phyloP scores from a whole-genome alignment of 495 filamentous ascomycete species.

The Hypoxylon lienhwacheense region DNA sequence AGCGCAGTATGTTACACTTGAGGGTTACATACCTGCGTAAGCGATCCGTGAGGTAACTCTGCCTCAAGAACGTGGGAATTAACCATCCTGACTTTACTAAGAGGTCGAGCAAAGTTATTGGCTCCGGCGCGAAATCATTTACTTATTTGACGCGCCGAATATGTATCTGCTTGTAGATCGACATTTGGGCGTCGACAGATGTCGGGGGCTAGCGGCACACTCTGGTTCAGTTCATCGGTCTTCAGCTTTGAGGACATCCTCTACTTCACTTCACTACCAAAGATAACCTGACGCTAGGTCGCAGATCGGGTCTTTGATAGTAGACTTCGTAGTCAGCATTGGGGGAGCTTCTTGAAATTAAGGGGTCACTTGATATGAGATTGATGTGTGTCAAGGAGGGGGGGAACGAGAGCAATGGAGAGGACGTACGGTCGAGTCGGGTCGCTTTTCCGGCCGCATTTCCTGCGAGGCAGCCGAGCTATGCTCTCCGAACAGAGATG shows the following conservation, averaged over 20 bases:
- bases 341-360: slow-evolving; percentile 8
- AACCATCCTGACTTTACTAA: neutral
- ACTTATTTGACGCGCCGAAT: too few relatives aligned
- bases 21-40: too few relatives aligned
- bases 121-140: neutral
- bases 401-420: slow-evolving; percentile 15
- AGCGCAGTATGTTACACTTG: neutral
- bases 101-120: neutral
- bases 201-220: too few relatives aligned
- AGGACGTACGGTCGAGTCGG: slow-evolving; percentile 11
- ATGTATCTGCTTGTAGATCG: too few relatives aligned
- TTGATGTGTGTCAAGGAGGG: slow-evolving; percentile 12
- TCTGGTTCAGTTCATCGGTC: neutral
- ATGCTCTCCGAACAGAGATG: slow-evolving; percentile 11
- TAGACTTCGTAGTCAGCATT: neutral
- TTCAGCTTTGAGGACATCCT: neutral
- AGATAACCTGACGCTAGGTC: slow-evolving; percentile 3
- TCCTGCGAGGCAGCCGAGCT: slow-evolving; percentile 19
- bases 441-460: slow-evolving; percentile 23
- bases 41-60: too few relatives aligned
- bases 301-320: slow-evolving; percentile 4
- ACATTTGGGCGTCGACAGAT: too few relatives aligned
- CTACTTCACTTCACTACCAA: neutral
- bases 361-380: slow-evolving; percentile 24
- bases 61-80: too few relatives aligned